Conservation (phyloP, 768 basidiomycete species). For the Tulasnella sp. region DNA sequence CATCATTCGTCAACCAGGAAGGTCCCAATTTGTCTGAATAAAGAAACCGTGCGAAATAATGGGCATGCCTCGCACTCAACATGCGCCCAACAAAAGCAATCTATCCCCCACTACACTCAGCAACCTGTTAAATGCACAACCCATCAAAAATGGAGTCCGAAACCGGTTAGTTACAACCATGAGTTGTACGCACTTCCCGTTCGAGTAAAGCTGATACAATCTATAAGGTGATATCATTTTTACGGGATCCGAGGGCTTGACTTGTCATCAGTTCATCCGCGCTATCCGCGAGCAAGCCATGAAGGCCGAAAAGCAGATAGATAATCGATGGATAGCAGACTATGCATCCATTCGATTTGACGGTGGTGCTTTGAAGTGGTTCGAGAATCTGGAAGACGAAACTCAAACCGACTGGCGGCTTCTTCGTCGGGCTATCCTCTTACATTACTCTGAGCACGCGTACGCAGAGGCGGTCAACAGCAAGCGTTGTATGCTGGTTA, state of each 20-base stretch:
- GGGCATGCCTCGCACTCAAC: neutral
- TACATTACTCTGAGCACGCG: neutral
- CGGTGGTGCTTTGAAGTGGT: slow-evolving; percentile 2
- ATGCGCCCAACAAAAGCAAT: neutral
- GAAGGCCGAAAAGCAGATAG: neutral
- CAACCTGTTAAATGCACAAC: neutral
- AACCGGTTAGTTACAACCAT: neutral
- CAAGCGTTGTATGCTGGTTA: neutral
- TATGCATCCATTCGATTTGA: slow-evolving; percentile 9
- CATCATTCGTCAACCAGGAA: too few relatives aligned
- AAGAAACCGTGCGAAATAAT: too few relatives aligned
- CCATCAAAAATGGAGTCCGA: neutral
- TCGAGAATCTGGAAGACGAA: neutral
- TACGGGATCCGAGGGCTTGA: neutral
- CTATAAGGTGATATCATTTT: neutral
- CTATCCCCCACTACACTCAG: neutral
- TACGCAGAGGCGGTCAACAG: neutral
- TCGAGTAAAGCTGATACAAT: neutral
- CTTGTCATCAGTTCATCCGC: neutral
- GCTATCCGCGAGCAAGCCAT: neutral
- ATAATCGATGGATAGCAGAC: neutral
- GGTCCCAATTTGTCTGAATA: too few relatives aligned
- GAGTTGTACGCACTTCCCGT: neutral
- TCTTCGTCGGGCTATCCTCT: neutral
- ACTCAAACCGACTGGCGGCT: neutral